phyloP scores from a whole-genome alignment of 2,329 filamentous ascomycete species.

The Hypoxylon sp. region DNA sequence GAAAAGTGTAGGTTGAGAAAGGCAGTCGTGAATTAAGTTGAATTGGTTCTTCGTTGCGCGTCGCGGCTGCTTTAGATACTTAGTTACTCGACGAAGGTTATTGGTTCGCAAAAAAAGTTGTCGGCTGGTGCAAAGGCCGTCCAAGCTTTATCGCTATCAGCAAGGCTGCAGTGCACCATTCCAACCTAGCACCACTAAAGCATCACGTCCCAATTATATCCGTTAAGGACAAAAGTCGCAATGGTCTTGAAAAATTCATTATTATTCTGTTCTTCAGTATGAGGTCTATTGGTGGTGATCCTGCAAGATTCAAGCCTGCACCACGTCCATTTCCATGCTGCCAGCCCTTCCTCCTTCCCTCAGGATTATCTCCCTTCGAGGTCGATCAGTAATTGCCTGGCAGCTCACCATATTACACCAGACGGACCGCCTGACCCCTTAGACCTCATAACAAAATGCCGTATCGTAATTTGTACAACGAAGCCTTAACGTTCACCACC shows the following conservation, averaged over 20 bases:
- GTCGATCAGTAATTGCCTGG: conserved; percentile 28
- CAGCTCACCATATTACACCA: conserved; percentile 33
- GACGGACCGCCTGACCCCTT: conserved; percentile 29
- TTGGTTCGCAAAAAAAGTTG: conserved; percentile 34
- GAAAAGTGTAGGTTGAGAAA: conserved; percentile 1
- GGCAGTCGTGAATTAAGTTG: conserved; percentile 1
- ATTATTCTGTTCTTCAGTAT: conserved; percentile 28
- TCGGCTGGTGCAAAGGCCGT: conserved; percentile 19
- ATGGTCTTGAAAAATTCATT: conserved; percentile 18
- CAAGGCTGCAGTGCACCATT: conserved; percentile 4
- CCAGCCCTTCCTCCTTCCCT: conserved; percentile 6
- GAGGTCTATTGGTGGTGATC: conserved; percentile 30
- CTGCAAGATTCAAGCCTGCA: conserved; percentile 31
- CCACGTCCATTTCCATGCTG: conserved; percentile 14
- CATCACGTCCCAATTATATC: neutral
- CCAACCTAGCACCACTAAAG: conserved; percentile 1
- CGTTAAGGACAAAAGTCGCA: neutral
- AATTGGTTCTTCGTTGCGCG: conserved; percentile 24
- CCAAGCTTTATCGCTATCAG: conserved; percentile 33
- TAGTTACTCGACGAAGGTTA: conserved; percentile 3
- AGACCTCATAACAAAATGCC: conserved; percentile 44
- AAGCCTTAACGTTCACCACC: conserved; percentile 28
- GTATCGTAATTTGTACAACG: conserved; percentile 48
- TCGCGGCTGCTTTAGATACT: conserved; percentile 24
- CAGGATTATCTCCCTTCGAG: conserved; percentile 10